These are phyloP conservation scores for Posidonia oceanica DNA, from an alignment of 116 monocot genomes.

Conservation along the genomic window DNA sequence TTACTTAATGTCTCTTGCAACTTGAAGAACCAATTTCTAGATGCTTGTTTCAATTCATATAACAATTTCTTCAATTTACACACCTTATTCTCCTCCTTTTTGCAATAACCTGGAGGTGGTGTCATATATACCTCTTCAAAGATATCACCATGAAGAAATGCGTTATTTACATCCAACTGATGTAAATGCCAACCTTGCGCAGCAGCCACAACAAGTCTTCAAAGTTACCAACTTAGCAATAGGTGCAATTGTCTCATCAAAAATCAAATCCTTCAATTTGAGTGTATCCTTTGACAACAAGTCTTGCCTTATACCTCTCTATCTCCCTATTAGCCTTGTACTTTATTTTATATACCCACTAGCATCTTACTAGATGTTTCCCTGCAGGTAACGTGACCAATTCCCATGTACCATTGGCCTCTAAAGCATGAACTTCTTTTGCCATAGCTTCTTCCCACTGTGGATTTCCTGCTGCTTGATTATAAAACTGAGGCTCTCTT, in stretches of 20 bases:
- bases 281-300: not conserved
- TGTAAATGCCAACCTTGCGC: not conserved
- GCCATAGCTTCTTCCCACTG: not conserved
- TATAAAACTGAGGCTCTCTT: not conserved
- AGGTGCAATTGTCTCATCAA: not conserved
- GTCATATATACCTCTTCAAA: not conserved
- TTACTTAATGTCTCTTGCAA: not conserved
- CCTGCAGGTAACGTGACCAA: not conserved
- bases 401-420: not conserved
- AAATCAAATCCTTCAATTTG: constrained; percentile 1
- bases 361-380: not conserved
- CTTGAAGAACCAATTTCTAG: not conserved
- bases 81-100: not conserved
- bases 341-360: not conserved
- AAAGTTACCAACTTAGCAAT: not conserved
- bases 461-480: not conserved
- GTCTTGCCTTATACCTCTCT: not conserved
- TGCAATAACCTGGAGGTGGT: not conserved
- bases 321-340: not conserved
- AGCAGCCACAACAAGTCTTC: not conserved
- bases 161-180: constrained; percentile 1
- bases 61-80: not conserved
- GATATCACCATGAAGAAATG: not conserved
- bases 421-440: not conserved
- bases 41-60: not conserved